Percentiles rank a stretch among this genome's conserved stretches.
These are phyloP conservation scores for Chalciporus piperatus DNA, from an alignment of 768 basidiomycete genomes.

Conservation along the genomic window DNA sequence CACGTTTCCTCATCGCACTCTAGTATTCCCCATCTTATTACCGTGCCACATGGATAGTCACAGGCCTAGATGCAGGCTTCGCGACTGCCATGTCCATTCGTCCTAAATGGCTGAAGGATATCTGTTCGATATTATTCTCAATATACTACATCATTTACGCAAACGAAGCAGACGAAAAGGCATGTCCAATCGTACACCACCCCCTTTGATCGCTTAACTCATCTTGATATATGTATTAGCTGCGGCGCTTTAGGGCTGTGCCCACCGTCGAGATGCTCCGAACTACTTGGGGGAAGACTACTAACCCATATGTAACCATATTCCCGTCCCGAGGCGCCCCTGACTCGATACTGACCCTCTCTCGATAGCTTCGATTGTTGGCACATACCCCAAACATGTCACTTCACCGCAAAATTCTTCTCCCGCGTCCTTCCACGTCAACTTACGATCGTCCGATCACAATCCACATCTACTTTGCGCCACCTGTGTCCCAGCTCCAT, in stretches of 20 bases:
- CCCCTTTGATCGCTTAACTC: background rate
- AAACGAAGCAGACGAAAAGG: conserved; percentile 95
- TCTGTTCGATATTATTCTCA: conserved; percentile 82
- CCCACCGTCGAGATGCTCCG: conserved; percentile 97
- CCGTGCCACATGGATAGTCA: conserved; percentile 92
- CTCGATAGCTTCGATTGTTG: conserved; percentile 58
- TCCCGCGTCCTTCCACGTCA: conserved; percentile 78
- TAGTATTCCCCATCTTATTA: conserved; percentile 93
- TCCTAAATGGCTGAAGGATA: conserved; percentile 87
- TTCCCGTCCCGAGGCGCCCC: conserved; percentile 11
- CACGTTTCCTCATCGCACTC: conserved; percentile 4
- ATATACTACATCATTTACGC: conserved; percentile 88
- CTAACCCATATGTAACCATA: conserved; percentile 75
- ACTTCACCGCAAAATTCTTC: conserved; percentile 70
- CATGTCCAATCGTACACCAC: conserved; percentile 31
- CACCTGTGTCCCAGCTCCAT: conserved; percentile 59
- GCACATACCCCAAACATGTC: conserved; percentile 57
- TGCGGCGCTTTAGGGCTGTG: conserved; percentile 87
- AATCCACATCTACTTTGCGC: conserved; percentile 78
- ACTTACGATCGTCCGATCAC: conserved; percentile 80
- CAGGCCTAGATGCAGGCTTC: conserved; percentile 95
- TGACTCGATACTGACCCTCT: conserved; percentile 6
- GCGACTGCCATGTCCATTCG: conserved; percentile 93
- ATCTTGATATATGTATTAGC: conserved; percentile 42
- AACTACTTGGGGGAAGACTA: conserved; percentile 94